phyloP scores from a whole-genome alignment of 1,284 basidiomycete genomes.

The Xerocomus amazonicus region DNA sequence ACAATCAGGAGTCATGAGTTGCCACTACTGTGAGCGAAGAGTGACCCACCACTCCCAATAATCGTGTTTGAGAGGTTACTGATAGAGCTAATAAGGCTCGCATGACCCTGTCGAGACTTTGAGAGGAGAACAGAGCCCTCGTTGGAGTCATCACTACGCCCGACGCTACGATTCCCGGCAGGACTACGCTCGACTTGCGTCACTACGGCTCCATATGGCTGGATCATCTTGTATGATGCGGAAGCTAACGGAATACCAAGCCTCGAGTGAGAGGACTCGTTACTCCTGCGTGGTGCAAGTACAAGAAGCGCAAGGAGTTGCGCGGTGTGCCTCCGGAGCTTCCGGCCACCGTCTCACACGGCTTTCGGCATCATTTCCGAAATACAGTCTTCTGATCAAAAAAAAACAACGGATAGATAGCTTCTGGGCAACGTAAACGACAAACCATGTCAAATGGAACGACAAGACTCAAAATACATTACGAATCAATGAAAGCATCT shows the following conservation, averaged over 20 bases:
- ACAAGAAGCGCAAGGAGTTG: background rate
- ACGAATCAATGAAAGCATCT: constrained; percentile 11
- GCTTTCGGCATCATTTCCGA: background rate
- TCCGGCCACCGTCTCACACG: background rate
- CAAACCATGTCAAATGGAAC: constrained; percentile 12
- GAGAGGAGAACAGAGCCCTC: constrained; percentile 51
- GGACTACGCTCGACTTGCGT: constrained; percentile 7
- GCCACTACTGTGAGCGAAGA: constrained; percentile 1
- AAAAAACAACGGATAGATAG: too few species aligned
- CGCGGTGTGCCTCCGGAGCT: too few species aligned
- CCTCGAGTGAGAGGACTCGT: background rate
- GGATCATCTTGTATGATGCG: constrained; percentile 57
- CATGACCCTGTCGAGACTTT: constrained; percentile 56
- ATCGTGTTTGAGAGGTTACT: constrained; percentile 85
- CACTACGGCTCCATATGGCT: constrained; percentile 55
- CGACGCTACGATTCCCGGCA: constrained; percentile 16
- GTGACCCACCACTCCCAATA: constrained; percentile 76
- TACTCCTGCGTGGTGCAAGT: background rate
- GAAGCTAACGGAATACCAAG: background rate
- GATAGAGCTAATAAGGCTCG: constrained; percentile 60
- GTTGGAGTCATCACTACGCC: constrained; percentile 44
- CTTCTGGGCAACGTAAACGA: constrained; percentile 8
- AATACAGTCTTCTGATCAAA: background rate
- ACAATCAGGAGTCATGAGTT: constrained; percentile 4
- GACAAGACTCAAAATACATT: constrained; percentile 14